phyloP scores from a whole-genome alignment of 768 basidiomycete species.

The Tylopilus balloui region DNA sequence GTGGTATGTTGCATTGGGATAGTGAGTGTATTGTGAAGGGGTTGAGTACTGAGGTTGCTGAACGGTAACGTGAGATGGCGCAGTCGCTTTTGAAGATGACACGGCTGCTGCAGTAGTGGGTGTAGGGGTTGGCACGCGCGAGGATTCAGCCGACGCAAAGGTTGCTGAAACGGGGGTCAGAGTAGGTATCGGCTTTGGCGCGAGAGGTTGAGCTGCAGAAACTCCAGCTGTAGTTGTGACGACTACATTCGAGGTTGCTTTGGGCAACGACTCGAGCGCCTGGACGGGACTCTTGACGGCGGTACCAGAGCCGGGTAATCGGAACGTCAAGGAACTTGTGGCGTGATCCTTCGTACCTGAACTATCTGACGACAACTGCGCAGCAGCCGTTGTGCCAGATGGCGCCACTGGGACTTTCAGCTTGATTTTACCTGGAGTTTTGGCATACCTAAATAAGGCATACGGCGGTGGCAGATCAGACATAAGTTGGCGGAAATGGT shows the following conservation, averaged over 20 bases:
- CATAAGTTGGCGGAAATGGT: constrained; percentile 71
- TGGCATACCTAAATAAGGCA: constrained; percentile 59
- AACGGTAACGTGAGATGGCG: constrained; percentile 31
- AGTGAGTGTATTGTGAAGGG: constrained; percentile 41
- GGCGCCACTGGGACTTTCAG: constrained; percentile 53
- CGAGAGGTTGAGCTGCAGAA: constrained; percentile 18
- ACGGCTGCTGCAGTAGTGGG: constrained; percentile 9
- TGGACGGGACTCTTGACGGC: constrained; percentile 23
- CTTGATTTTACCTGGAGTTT: constrained; percentile 62
- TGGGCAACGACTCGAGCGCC: constrained; percentile 16
- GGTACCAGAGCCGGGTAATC: constrained; percentile 20
- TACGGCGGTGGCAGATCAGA: constrained; percentile 69
- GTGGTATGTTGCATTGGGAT: constrained; percentile 53
- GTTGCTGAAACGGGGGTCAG: constrained; percentile 23
- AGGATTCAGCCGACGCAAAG: constrained; percentile 16
- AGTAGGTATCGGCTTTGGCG: constrained; percentile 23
- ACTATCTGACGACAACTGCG: constrained; percentile 15
- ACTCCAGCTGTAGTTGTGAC: constrained; percentile 12
- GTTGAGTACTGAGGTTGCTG: constrained; percentile 34
- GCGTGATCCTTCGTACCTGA: constrained; percentile 17
- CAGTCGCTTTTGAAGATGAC: constrained; percentile 15
- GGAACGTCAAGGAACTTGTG: constrained; percentile 19
- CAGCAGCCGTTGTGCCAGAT: constrained; percentile 13
- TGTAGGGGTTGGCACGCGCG: constrained; percentile 18
- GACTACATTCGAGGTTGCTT: constrained; percentile 13